Percentiles rank a stretch among this genome's conserved stretches.
Evolutionary conservation across 192 early-diverging fungal species (phyloP).

Genomic region (Coemansia sp.): DNA sequence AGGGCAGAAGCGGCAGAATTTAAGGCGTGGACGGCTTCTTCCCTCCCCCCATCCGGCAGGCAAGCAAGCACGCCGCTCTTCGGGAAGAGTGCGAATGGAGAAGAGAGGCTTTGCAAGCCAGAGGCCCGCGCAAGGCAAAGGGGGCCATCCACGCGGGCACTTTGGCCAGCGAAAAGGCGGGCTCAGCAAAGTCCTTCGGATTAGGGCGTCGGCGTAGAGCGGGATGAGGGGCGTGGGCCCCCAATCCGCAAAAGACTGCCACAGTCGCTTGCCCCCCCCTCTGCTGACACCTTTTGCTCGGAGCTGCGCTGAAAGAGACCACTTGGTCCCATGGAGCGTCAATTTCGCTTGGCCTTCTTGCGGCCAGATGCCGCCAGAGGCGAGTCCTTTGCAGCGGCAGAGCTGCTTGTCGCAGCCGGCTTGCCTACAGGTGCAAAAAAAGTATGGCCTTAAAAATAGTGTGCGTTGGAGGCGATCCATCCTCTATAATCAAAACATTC

Average conservation of each 20-base stretch:
- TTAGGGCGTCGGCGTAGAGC: not conserved
- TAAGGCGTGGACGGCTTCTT: slow-evolving; percentile 6
- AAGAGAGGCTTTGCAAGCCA: not conserved
- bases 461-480: not conserved
- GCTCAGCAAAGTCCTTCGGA: not conserved
- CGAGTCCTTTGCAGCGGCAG: slow-evolving; percentile 11
- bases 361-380: slow-evolving; percentile 4
- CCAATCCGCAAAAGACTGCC: slow-evolving; percentile 2
- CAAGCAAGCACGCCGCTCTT: not conserved
- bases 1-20: slow-evolving; percentile 3
- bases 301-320: not conserved
- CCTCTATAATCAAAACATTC: not conserved
- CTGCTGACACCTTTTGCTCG: not conserved
- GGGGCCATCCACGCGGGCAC: no score
- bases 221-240: not conserved
- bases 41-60: not conserved
- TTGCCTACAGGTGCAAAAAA: slow-evolving; percentile 10
- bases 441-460: not conserved
- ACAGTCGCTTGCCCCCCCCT: not conserved
- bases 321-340: not conserved
- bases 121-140: no score
- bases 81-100: slow-evolving; percentile 2
- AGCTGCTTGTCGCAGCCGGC: not conserved
- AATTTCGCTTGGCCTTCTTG: slow-evolving; percentile 25
- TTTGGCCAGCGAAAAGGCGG: no score